Evolutionary conservation across 139 green algal species (phyloP).

Genomic region (Chlamydomonas incerta): DNA sequence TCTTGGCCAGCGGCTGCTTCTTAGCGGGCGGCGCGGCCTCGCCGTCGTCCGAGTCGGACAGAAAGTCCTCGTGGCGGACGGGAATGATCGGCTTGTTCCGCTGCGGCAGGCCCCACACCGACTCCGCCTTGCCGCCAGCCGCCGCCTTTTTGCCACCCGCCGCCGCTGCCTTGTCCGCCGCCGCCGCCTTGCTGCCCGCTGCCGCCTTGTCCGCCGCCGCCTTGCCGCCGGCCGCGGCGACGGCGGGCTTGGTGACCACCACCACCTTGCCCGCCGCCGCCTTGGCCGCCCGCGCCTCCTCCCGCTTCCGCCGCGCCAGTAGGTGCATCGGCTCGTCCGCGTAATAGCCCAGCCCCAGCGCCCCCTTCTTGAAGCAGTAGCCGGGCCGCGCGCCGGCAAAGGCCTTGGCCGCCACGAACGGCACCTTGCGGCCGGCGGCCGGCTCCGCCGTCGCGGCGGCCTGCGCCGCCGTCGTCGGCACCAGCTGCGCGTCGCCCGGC

Average conservation of each 20-base stretch:
- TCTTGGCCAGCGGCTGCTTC: neutral
- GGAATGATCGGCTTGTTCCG: conserved; percentile 47
- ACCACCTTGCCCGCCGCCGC: neutral
- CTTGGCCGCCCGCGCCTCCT: neutral
- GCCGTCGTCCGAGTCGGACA: neutral
- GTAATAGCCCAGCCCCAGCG: conserved; percentile 67
- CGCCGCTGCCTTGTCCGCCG: neutral
- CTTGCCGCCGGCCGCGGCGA: neutral
- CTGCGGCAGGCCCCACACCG: conserved; percentile 10
- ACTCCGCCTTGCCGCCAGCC: neutral
- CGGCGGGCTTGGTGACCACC: neutral
- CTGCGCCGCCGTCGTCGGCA: conserved; percentile 21
- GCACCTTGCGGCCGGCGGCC: neutral
- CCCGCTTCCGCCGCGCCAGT: neutral
- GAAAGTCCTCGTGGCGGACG: conserved; percentile 29
- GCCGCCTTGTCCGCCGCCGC: neutral
- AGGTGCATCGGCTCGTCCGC: conserved; percentile 27
- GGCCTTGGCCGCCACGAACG: conserved; percentile 43
- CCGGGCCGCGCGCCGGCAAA: conserved; percentile 57
- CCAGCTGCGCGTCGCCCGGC: conserved; percentile 40
- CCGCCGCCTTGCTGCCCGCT: conserved; percentile 1
- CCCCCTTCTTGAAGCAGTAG: conserved; percentile 60
- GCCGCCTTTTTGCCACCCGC: neutral
- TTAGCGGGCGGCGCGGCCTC: conserved; percentile 2
- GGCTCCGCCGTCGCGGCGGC: neutral